Evolutionary conservation across 768 basidiomycete genomes (phyloP), one percentile per base, ranked within the genome.

Genomic region (Lactarius vividus): DNA sequence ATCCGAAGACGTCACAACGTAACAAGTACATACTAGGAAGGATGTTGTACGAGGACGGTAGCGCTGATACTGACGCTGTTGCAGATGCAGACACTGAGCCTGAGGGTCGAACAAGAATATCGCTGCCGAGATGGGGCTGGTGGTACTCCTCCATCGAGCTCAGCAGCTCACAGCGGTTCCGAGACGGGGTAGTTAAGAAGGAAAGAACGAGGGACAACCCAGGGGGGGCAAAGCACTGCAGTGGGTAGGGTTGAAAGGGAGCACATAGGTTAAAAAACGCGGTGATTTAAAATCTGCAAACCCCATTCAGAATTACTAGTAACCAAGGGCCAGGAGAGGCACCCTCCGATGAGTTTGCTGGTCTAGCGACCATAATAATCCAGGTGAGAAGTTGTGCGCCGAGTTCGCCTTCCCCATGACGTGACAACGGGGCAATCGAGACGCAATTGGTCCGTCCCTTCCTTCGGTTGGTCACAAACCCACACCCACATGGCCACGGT

Each of bases 81-180:
- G 42, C 42, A 10, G 42, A n/a, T 10, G 42, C 20, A n/a, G 42
- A 20, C 3, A 20, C 20, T 3, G 42, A 40, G 31, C 4, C 11
- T 26, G n/a, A 23, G 20, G 9, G 61, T 33, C 20, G 31, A 33
- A 8, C 31, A 23, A 35, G 53, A 35, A 28, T 40, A 26, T 23
- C 57, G 40, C 60, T 56, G 10, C 57, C 61, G 20, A 26, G 49
- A 52, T 31, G 65, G 46, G 29, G 28, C 2, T 7, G 39, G 18
- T 13, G n/a, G 23, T 57, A 52, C 23, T 46, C n/a, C 42, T 63
- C 66, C 66, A 67, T 67, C 7, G 28, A 7, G 5, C 26, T 61
- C n/a, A 49, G 16, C 10, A 13, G 4, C 35, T 26, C 33, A 26
- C 31, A 23, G n/a, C 44, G 23, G 26, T 35, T 46, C 35, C 10